phyloP scores from a whole-genome alignment of 2,329 filamentous ascomycete genomes.

The Penicillium brevicompactum region DNA sequence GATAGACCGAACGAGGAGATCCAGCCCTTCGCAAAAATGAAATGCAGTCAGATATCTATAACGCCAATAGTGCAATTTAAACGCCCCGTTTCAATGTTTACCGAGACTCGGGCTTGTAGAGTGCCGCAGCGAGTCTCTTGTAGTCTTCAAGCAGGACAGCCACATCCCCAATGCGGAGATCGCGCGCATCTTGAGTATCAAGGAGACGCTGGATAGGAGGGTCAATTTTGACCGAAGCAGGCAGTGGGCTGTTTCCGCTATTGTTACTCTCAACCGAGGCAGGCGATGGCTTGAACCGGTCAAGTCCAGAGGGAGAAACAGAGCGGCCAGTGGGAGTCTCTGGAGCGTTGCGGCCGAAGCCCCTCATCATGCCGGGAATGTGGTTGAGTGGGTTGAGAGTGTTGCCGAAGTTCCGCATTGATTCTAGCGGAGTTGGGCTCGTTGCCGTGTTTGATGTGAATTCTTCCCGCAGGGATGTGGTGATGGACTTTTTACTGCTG shows the following conservation, averaged over 20 bases:
- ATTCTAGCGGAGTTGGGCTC: slow-evolving; percentile 67
- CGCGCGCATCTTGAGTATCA: slow-evolving; percentile 68
- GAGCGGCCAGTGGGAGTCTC: slow-evolving; percentile 49
- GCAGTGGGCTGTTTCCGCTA: slow-evolving; percentile 10
- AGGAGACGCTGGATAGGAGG: slow-evolving; percentile 74
- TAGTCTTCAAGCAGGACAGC: slow-evolving; percentile 73
- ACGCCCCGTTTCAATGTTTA: slow-evolving; percentile 2
- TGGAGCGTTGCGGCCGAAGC: slow-evolving; percentile 62
- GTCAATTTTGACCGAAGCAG: slow-evolving; percentile 32
- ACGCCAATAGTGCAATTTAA: slow-evolving; percentile 16
- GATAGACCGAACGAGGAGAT: slow-evolving; percentile 11
- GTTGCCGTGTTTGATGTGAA: slow-evolving; percentile 24
- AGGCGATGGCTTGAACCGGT: slow-evolving; percentile 37
- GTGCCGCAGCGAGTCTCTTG: slow-evolving; percentile 65
- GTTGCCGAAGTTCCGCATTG: slow-evolving; percentile 77
- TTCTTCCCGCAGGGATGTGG: slow-evolving; percentile 28
- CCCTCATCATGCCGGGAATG: slow-evolving; percentile 74
- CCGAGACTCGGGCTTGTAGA: slow-evolving; percentile 53
- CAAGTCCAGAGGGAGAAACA: slow-evolving; percentile 42
- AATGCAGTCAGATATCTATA: slow-evolving; percentile 11
- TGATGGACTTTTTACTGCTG: slow-evolving; percentile 45
- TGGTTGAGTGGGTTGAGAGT: slow-evolving; percentile 81
- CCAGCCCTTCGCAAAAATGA: slow-evolving; percentile 7
- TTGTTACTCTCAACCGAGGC: slow-evolving; percentile 18
- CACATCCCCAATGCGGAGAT: slow-evolving; percentile 74